Base-by-base conservation (phyloP, 208 protist species). In the Acanthamoeba rhysodes region DNA sequence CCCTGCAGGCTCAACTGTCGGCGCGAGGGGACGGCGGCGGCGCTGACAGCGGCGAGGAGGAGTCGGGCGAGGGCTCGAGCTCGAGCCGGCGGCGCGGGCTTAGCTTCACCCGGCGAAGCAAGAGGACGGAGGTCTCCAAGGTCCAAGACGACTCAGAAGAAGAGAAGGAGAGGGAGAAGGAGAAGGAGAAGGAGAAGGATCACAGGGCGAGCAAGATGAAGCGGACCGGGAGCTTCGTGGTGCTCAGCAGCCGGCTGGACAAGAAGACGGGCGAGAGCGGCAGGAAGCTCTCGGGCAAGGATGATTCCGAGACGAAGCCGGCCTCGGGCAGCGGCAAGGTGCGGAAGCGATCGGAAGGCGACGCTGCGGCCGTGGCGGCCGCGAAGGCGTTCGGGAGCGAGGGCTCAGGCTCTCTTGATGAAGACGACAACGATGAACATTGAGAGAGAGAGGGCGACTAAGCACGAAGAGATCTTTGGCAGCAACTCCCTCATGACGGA, bases 221-320 rank as follows among this genome's bases (percentile, higher is more conserved):
- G 32, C 72, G 72, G 12, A 80, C 4, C 37, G 72, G 72, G 4
- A 80, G 72, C 72, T 80, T 80, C 72, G 32, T 80, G 18, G 37
- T 80, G n/a, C 29, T 80, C 34, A 48, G 72, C 70, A 80, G 72
- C 72, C 12, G 72, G 37, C 29, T 80, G 32, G 72, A 80, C 34
- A 80, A 80, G 32, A 80, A 80, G 72, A 45, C 34, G 34, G 37
- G 72, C 37, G 29, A 50, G 72, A 80, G 72, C 72, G 37, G 34
- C 37, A 27, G 72, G 22, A 80, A 80, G 32, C 72, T 32, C 6
- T 50, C 72, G 37, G 72, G 72, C 37, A 80, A 45, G 72, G 72
- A 80, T 29, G 72, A 80, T 16, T 37, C 72, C 34, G 72, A 37
- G 4, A 37, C 34, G 37, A 80, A 37, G 72, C 72, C 72, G 72